Evolutionary conservation across 371 early-diverging fungal genomes (phyloP).

Genomic region (Synchytrium microbalum): DNA sequence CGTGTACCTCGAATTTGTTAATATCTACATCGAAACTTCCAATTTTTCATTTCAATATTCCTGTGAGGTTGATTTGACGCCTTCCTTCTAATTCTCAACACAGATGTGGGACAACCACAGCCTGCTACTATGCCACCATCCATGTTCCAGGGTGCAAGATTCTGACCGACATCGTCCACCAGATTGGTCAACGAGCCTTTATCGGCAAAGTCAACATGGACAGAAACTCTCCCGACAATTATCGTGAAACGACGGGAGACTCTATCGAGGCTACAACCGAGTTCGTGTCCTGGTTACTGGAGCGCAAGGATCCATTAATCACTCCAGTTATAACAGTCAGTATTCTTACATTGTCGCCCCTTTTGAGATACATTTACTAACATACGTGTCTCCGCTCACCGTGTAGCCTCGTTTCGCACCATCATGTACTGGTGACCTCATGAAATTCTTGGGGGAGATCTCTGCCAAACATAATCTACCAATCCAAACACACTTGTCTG

Average conservation of each 20-base stretch:
- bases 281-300: constrained; percentile 8
- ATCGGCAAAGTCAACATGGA: constrained; percentile 96
- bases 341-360: constrained; percentile 18
- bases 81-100: not conserved
- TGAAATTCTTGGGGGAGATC: constrained; percentile 61
- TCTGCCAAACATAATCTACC: constrained; percentile 35
- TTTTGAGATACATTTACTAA: constrained; percentile 3
- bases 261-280: constrained; percentile 47
- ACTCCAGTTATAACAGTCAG: constrained; percentile 6
- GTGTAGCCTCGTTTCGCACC: constrained; percentile 91
- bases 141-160: constrained; percentile 63
- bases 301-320: constrained; percentile 8
- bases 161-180: constrained; percentile 59
- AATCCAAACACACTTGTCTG: constrained; percentile 68
- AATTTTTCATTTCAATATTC: not conserved
- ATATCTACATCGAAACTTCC: not conserved
- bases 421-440: constrained; percentile 59
- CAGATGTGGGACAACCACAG: constrained; percentile 59
- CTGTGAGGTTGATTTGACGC: not conserved
- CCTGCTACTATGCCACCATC: constrained; percentile 85
- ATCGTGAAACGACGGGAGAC: constrained; percentile 58
- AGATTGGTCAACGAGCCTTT: constrained; percentile 78
- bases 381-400: constrained; percentile 61
- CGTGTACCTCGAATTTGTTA: constrained; percentile 43
- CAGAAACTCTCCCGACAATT: constrained; percentile 67